Conservation (phyloP, 2,329 filamentous ascomycete species). For the Knufia petricola region DNA sequence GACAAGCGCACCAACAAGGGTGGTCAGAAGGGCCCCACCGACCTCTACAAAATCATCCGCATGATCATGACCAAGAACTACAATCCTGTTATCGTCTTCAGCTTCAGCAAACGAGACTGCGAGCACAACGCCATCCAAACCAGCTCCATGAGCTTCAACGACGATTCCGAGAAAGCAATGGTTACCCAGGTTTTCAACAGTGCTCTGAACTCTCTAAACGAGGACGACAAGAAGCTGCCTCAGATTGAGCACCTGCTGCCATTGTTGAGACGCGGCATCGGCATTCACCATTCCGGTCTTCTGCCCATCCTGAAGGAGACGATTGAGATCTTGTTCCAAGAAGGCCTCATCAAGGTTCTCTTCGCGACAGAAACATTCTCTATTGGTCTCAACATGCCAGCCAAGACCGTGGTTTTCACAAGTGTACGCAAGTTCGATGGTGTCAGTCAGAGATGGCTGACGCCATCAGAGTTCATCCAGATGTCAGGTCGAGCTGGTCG, state of each 20-base stretch:
- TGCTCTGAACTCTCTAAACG: slow-evolving; percentile 83
- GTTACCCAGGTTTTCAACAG: slow-evolving; percentile 89
- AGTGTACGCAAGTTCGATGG: slow-evolving; percentile 94
- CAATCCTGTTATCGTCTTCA: slow-evolving; percentile 98
- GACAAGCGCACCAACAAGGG: slow-evolving; percentile 89
- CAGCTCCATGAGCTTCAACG: slow-evolving; percentile 83
- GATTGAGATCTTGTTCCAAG: slow-evolving; percentile 97
- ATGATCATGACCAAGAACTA: slow-evolving; percentile 98
- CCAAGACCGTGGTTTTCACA: slow-evolving; percentile 98
- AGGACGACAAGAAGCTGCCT: slow-evolving; percentile 77
- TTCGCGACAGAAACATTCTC: slow-evolving; percentile 99
- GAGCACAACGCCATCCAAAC: slow-evolving; percentile 83
- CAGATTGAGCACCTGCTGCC: slow-evolving; percentile 89
- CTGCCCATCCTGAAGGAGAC: slow-evolving; percentile 96
- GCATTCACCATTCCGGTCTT: slow-evolving; percentile 92
- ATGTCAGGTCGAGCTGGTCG: slow-evolving; percentile 97
- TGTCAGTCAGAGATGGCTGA: slow-evolving; percentile 67
- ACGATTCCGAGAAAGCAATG: slow-evolving; percentile 89
- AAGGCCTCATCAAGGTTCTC: slow-evolving; percentile 92
- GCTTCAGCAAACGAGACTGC: slow-evolving; percentile 96
- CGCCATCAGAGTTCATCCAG: slow-evolving; percentile 92
- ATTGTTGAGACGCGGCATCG: slow-evolving; percentile 80
- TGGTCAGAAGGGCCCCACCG: slow-evolving; percentile 60
- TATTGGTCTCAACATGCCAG: slow-evolving; percentile 97
- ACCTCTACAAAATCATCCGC: slow-evolving; percentile 95